Evolutionary conservation across 139 green algal genomes (phyloP).

Genomic region (Trebouxia sp.): DNA sequence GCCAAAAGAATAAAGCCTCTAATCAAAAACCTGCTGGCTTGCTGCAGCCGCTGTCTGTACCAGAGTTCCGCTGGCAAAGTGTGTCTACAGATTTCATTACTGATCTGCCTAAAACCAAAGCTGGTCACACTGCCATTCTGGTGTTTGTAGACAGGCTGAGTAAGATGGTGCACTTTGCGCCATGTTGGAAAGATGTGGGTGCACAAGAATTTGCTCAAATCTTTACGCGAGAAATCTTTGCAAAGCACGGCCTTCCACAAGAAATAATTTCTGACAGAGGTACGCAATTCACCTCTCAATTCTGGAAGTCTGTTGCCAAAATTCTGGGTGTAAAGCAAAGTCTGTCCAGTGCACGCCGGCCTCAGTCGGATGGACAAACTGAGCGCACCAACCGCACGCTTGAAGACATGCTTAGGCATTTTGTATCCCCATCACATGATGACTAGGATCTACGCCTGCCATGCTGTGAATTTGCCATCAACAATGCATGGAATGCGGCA

Average conservation of each 20-base stretch:
- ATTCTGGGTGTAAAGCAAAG: constrained; percentile 30
- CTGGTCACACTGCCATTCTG: constrained; percentile 39
- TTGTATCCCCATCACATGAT: constrained; percentile 30
- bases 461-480: too few species aligned
- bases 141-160: constrained; percentile 49
- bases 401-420: constrained; percentile 60
- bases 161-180: constrained; percentile 46
- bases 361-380: constrained; percentile 69
- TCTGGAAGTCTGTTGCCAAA: constrained; percentile 42
- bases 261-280: constrained; percentile 40
- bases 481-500: constrained; percentile 34
- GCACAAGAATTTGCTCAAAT: constrained; percentile 26
- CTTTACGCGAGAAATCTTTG: constrained; percentile 40
- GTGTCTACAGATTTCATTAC: constrained; percentile 50
- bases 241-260: not conserved
- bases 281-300: constrained; percentile 40
- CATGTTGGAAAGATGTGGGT: constrained; percentile 1
- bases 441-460: constrained; percentile 55
- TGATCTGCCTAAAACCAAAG: constrained; percentile 31
- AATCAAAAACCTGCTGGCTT: constrained; percentile 33
- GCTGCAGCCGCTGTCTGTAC: constrained; percentile 32
- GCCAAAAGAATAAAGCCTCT: constrained; percentile 32
- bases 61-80: constrained; percentile 26
- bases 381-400: constrained; percentile 63
- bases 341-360: constrained; percentile 52